Evolutionary conservation across 768 basidiomycete genomes (phyloP), one percentile per base, ranked within the genome.

Genomic region (Austroboletus festivus): DNA sequence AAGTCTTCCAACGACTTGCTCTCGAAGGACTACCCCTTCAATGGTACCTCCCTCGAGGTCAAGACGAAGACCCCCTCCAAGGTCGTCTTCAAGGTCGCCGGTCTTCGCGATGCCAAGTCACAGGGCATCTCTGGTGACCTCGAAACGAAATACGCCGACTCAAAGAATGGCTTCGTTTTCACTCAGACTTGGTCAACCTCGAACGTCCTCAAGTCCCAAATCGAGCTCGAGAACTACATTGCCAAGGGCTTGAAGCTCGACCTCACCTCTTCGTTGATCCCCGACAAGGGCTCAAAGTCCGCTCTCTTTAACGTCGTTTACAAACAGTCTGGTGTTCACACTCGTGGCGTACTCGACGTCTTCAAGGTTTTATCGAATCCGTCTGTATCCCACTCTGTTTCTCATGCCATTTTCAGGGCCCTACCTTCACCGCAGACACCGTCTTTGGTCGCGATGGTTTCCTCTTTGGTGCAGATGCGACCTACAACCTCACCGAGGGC

Each of bases 231-330:
- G 73, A 93, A 97, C 78, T 85, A 93, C 75, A 81, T 98, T 67
- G 92, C 95, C 61, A 88, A 93, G 75, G 96, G 95, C 53, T 83
- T 99, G 76, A 99, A 99, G 78, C 75, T 99, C 65, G 95, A 97
- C 68, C 69, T 97, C 48, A 76, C 76, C 64, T 86, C 91, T 56
- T 78, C 85, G 37, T 80, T 99, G 57, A 75, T 84, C 58, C 93
- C 95, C 39, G 88, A 90, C 64, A 94, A 92, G 71, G 82, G 84
- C 63, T 74, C 75, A 60, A 97, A 94, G 79, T 78, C 82, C 24
- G 92, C 93, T 46, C 72, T 93, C 60, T 68, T 96, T 60, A 86
- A 82, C 62, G 78, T 88, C 54, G 77, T 80, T 70, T 97, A 93
- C 85, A 97, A 97, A 82, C 93, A 96, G 73, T 91, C 92, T 45